Conservation (phyloP, 2,329 filamentous ascomycete genomes). For the Aspergillus ustus region DNA sequence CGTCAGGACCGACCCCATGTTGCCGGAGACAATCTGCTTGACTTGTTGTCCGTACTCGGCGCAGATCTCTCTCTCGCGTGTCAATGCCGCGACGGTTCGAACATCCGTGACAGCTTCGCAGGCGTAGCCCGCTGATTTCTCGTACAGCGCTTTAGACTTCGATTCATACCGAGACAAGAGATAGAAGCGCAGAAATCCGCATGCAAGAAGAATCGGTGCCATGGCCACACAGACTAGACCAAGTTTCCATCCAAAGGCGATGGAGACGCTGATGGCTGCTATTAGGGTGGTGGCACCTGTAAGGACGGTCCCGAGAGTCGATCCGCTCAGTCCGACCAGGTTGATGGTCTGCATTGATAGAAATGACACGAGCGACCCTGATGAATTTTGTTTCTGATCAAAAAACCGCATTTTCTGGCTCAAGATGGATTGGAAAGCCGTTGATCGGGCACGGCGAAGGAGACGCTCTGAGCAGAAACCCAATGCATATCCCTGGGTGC, state of each 20-base stretch:
- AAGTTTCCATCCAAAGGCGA: slow-evolving; percentile 86
- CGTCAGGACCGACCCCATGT: slow-evolving; percentile 73
- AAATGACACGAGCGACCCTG: slow-evolving; percentile 86
- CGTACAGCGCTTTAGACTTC: slow-evolving; percentile 78
- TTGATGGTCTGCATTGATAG: slow-evolving; percentile 88
- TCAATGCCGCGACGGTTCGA: slow-evolving; percentile 88
- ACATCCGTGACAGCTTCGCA: slow-evolving; percentile 94
- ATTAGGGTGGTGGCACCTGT: slow-evolving; percentile 80
- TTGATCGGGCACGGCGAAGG: slow-evolving; percentile 79
- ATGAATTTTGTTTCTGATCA: slow-evolving; percentile 84
- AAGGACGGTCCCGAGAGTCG: slow-evolving; percentile 83
- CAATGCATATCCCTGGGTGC: slow-evolving; percentile 72
- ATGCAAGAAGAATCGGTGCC: slow-evolving; percentile 76
- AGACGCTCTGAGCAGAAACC: slow-evolving; percentile 86
- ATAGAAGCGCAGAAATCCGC: slow-evolving; percentile 87
- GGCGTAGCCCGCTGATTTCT: slow-evolving; percentile 81
- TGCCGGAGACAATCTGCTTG: slow-evolving; percentile 67
- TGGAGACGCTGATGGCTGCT: slow-evolving; percentile 69
- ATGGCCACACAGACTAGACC: slow-evolving; percentile 80
- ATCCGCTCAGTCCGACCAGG: slow-evolving; percentile 83
- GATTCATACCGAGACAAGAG: slow-evolving; percentile 79
- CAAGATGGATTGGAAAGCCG: slow-evolving; percentile 83
- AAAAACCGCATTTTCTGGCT: slow-evolving; percentile 94
- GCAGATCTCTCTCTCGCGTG: slow-evolving; percentile 81
- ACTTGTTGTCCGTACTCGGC: slow-evolving; percentile 70